Conservation (phyloP, 2,329 filamentous ascomycete species). For the Ceratocystis cacaofunesta region DNA sequence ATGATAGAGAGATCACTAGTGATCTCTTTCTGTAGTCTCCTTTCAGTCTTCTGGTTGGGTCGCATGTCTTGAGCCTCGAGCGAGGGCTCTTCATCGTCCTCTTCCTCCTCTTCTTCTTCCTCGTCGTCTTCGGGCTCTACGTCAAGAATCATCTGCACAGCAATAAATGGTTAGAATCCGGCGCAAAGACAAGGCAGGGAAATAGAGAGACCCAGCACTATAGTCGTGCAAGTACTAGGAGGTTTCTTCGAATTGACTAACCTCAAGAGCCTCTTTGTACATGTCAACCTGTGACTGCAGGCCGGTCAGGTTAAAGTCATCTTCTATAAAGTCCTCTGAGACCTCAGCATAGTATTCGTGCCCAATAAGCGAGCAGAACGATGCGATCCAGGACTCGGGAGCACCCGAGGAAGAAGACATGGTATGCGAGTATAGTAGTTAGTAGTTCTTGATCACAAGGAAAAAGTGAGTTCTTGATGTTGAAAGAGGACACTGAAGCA, state of each 20-base stretch:
- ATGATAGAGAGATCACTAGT: conserved; percentile 89
- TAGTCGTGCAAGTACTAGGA: background rate
- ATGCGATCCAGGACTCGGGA: conserved; percentile 91
- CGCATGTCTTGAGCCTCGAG: conserved; percentile 43
- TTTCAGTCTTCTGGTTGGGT: conserved; percentile 34
- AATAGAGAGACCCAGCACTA: too few relatives aligned
- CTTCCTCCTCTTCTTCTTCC: conserved; percentile 65
- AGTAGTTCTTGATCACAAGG: background rate
- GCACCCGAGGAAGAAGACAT: conserved; percentile 48
- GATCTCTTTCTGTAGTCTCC: conserved; percentile 69
- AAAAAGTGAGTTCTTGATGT: background rate
- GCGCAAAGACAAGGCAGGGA: background rate
- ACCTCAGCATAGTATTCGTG: conserved; percentile 99
- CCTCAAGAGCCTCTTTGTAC: conserved; percentile 96
- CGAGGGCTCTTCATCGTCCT: conserved; percentile 52
- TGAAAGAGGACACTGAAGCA: background rate
- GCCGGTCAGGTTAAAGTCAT: conserved; percentile 97
- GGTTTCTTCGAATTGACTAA: conserved; percentile 22
- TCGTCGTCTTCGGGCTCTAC: conserved; percentile 92
- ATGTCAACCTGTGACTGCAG: conserved; percentile 90
- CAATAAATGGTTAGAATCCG: conserved; percentile 18
- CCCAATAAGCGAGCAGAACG: conserved; percentile 86
- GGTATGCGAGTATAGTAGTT: conserved; percentile 13
- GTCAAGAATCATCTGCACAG: conserved; percentile 74
- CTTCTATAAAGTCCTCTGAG: conserved; percentile 96